Evolutionary conservation across 345 rosid genomes (phyloP).

Genomic region (Pistacia vera): DNA sequence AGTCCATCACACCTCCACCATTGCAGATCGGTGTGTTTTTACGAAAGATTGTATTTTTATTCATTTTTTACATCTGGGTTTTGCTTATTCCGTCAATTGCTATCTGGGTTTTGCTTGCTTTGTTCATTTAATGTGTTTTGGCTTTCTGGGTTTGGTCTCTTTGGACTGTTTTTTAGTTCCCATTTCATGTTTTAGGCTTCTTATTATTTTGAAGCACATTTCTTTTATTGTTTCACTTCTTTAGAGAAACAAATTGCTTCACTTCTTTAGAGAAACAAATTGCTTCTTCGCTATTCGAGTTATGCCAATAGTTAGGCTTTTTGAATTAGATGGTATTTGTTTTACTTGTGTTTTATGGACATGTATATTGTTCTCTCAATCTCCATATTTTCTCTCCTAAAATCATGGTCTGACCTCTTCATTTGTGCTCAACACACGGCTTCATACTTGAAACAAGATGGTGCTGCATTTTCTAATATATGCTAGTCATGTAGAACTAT

Average conservation of each 20-base stretch:
- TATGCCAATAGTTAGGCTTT: too few species aligned
- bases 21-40: constrained; percentile 42
- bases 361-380: too few species aligned
- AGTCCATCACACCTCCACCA: constrained; percentile 42
- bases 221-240: constrained; percentile 1
- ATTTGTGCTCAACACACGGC: too few species aligned
- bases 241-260: too few species aligned
- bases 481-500: too few species aligned
- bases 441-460: too few species aligned
- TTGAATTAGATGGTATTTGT: too few species aligned
- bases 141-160: constrained; percentile 14
- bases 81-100: constrained; percentile 16
- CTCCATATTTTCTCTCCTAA: too few species aligned
- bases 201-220: not conserved
- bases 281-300: not conserved
- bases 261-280: too few species aligned
- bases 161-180: constrained; percentile 10
- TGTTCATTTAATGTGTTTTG: not conserved
- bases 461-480: too few species aligned
- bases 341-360: too few species aligned
- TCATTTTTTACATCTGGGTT: constrained; percentile 23
- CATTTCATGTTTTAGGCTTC: constrained; percentile 3
- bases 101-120: not conserved
- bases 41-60: not conserved
- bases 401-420: too few species aligned